A percentile compares a stretch with the other conserved stretches of the same genome.
phyloP scores from a whole-genome alignment of 139 green algal species.

The Haematococcus lacustris region DNA sequence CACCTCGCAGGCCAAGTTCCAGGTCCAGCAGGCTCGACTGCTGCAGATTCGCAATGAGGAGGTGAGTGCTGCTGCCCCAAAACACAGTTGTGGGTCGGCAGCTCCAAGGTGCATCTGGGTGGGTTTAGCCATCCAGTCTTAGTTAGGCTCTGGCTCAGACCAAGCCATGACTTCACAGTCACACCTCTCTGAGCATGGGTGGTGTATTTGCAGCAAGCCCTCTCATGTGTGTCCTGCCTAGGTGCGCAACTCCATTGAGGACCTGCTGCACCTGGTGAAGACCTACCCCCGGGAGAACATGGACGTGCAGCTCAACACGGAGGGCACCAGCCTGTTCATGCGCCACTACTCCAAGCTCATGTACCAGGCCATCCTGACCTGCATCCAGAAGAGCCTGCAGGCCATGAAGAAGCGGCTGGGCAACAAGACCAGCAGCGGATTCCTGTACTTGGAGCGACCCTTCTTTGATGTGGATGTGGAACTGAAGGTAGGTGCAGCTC shows the following conservation, averaged over 20 bases:
- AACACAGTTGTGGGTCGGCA: too few relatives aligned
- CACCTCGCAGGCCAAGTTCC: slow-evolving; percentile 53
- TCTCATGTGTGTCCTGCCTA: slow-evolving; percentile 62
- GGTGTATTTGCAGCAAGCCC: too few relatives aligned
- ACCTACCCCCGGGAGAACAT: neutral
- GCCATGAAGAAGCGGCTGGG: slow-evolving; percentile 74
- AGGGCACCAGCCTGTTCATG: slow-evolving; percentile 54
- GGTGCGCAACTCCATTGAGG: slow-evolving; percentile 61
- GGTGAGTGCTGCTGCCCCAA: too few relatives aligned
- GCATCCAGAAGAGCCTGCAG: slow-evolving; percentile 62
- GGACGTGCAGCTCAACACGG: neutral
- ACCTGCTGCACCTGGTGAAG: slow-evolving; percentile 60
- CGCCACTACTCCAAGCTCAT: slow-evolving; percentile 71
- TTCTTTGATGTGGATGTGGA: slow-evolving; percentile 88
- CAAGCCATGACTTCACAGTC: too few relatives aligned
- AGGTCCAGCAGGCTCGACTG: slow-evolving; percentile 45
- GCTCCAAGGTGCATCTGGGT: too few relatives aligned
- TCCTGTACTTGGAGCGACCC: slow-evolving; percentile 70
- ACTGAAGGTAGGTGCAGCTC: slow-evolving; percentile 62
- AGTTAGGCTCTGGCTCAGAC: too few relatives aligned
- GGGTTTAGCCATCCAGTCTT: too few relatives aligned
- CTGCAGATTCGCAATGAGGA: slow-evolving; percentile 66
- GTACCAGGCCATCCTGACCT: slow-evolving; percentile 69
- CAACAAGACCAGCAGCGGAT: slow-evolving; percentile 43
- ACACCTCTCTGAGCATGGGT: too few relatives aligned